phyloP scores from a whole-genome alignment of 257 asterid genomes.

The Solanum okadae region DNA sequence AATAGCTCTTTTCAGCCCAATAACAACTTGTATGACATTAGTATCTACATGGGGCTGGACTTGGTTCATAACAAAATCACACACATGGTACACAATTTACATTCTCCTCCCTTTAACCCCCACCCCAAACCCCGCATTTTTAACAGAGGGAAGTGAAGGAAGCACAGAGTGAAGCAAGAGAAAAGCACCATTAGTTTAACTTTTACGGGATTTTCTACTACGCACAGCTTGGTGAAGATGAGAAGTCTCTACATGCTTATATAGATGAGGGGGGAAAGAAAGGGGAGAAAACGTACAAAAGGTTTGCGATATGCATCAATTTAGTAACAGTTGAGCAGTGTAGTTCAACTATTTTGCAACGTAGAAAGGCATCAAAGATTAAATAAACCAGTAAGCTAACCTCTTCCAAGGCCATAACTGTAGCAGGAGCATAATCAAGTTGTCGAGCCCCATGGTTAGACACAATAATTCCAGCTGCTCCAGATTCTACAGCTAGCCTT shows the following conservation, averaged over 20 bases:
- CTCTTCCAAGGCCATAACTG: slow-evolving; percentile 69
- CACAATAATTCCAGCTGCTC: slow-evolving; percentile 73
- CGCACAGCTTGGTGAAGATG: not conserved
- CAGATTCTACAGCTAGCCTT: slow-evolving; percentile 45
- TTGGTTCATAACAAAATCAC: too few species aligned
- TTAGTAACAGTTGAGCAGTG: not conserved
- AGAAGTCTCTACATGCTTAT: not conserved
- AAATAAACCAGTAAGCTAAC: slow-evolving; percentile 10
- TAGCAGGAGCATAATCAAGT: slow-evolving; percentile 71
- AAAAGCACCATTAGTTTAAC: not conserved
- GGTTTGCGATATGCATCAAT: not conserved
- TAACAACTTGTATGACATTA: too few species aligned
- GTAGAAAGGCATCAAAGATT: not conserved
- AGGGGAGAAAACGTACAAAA: not conserved
- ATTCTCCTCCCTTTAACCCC: not conserved
- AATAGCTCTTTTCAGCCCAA: too few species aligned
- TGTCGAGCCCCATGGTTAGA: slow-evolving; percentile 90
- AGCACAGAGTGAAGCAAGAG: not conserved
- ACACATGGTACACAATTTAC: not conserved
- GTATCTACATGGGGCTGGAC: too few species aligned
- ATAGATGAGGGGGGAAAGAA: not conserved
- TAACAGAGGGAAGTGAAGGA: not conserved
- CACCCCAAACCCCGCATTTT: not conserved
- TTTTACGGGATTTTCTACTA: not conserved
- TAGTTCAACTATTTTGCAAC: not conserved